Evolutionary conservation across 2,329 filamentous ascomycete genomes (phyloP), one percentile per base, ranked within the genome.

Genomic region (Trichoderma gracile): DNA sequence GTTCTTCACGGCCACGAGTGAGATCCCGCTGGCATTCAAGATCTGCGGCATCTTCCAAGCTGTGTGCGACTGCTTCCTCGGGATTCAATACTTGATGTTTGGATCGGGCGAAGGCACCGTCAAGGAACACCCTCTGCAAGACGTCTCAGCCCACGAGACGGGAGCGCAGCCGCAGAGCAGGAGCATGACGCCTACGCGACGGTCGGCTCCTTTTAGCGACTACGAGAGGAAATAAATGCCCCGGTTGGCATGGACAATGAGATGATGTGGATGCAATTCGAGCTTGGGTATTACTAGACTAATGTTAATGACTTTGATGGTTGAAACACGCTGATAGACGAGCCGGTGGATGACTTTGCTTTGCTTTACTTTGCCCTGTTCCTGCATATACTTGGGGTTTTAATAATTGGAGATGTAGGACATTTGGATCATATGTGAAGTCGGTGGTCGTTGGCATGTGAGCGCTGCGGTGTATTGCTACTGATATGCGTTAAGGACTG

Each of bases 41-140:
- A 77, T 92, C 21, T 94, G 91, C 73, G 92, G 90, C 68, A 81
- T 92, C 63, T 93, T 95, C 77, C 91, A 95, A 80, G 89, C 90
- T 21, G 80, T 79, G 23, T 94, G 92, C 77, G 91, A 96, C 78
- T 78, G 82, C 55, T 88, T 90, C 68, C 81, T 95, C 52, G 91
- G 90, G 2, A 75, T 89, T 17, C 91, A 95, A 74, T 94, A 91
- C 76, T 82, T 84, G 71, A 80, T 89, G 77, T 93, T 90, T 74
- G 88, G 88, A 12, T 80, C 83, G 56, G 82, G 82, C 5, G 67
- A 72, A 5, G 68, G 71, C 15, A 69, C 70, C 46, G 68, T 77
- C 59, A 81, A 81, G 71, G 75, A 75, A 56, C 75, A 79, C 52
- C 71, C 74, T 15, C 71, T 78, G 74, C 69, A 71, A 62, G 74